These are phyloP conservation scores for Annulohypoxylon stygium DNA, from an alignment of 495 filamentous ascomycete species.

Conservation along the genomic window DNA sequence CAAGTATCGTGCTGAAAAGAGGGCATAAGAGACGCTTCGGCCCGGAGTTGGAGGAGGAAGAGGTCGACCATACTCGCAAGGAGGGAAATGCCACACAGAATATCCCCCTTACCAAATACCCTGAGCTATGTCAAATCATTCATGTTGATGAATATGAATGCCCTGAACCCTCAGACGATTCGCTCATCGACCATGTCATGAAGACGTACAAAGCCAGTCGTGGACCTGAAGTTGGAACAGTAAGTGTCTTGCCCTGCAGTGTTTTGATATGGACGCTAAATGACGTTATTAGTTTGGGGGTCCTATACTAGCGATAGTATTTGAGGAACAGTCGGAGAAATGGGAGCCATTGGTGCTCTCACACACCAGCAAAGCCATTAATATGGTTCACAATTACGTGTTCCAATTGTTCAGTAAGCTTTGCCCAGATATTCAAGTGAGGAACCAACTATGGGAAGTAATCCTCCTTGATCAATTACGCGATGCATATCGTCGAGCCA, in stretches of 20 bases:
- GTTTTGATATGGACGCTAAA: conserved; percentile 6
- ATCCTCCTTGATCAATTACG: conserved; percentile 56
- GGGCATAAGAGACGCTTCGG: conserved; percentile 56
- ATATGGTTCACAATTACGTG: conserved; percentile 62
- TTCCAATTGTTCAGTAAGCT: conserved; percentile 46
- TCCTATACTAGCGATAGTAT: conserved; percentile 55
- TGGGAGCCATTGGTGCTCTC: conserved; percentile 60
- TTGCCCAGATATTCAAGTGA: conserved; percentile 54
- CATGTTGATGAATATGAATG: not conserved
- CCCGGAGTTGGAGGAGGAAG: not conserved
- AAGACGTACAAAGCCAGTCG: conserved; percentile 21
- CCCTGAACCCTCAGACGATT: not conserved
- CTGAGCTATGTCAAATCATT: conserved; percentile 27
- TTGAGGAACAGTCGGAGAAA: conserved; percentile 65
- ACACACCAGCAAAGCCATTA: conserved; percentile 62
- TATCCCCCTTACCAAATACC: not conserved
- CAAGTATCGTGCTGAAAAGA: conserved; percentile 48
- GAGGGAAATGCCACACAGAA: not conserved
- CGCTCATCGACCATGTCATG: conserved; percentile 27
- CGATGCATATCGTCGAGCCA: conserved; percentile 56
- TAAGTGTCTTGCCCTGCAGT: conserved; percentile 1
- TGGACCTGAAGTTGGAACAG: conserved; percentile 44
- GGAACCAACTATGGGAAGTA: conserved; percentile 46
- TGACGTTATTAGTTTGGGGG: conserved; percentile 47
- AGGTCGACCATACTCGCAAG: not conserved